Conservation (phyloP, 192 early-diverging fungal species). For the Polychytrium aggregatum region DNA sequence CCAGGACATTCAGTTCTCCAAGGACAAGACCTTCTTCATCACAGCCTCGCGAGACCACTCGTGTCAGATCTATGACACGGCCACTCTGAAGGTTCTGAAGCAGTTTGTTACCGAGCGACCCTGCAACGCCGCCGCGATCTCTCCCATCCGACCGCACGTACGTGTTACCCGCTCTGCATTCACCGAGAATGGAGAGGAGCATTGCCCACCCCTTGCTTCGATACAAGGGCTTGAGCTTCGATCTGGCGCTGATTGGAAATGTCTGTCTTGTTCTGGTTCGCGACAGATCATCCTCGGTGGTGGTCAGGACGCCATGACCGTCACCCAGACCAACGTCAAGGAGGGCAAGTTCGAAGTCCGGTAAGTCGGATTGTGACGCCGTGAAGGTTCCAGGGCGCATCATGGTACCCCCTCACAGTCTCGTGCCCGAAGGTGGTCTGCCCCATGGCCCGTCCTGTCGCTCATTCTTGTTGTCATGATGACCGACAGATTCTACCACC, state of each 20-base stretch:
- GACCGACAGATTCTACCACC: slow-evolving; percentile 81
- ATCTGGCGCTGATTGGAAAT: neutral
- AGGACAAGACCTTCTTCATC: slow-evolving; percentile 86
- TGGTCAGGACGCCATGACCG: slow-evolving; percentile 97
- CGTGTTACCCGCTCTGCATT: neutral
- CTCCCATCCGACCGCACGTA: slow-evolving; percentile 56
- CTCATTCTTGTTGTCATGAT: neutral
- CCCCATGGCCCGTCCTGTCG: neutral
- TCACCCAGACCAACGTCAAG: slow-evolving; percentile 79
- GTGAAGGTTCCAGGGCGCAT: too few species aligned
- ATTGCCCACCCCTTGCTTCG: too few species aligned
- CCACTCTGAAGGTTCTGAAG: slow-evolving; percentile 75
- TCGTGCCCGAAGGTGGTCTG: neutral
- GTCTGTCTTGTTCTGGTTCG: too few species aligned
- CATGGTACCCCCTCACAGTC: too few species aligned
- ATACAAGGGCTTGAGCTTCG: neutral
- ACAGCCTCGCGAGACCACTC: slow-evolving; percentile 92
- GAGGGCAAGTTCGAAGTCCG: slow-evolving; percentile 92
- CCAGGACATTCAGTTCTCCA: slow-evolving; percentile 87
- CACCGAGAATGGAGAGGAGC: too few species aligned
- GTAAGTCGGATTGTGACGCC: too few species aligned
- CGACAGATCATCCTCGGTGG: slow-evolving; percentile 63
- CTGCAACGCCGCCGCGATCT: slow-evolving; percentile 86
- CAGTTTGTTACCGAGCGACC: slow-evolving; percentile 74
- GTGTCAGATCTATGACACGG: slow-evolving; percentile 77